A percentile compares a stretch with the other conserved stretches of the same genome.
These are phyloP conservation scores for Cyphellophora europaea DNA, from an alignment of 2,329 filamentous ascomycete species.

Conservation along the genomic window DNA sequence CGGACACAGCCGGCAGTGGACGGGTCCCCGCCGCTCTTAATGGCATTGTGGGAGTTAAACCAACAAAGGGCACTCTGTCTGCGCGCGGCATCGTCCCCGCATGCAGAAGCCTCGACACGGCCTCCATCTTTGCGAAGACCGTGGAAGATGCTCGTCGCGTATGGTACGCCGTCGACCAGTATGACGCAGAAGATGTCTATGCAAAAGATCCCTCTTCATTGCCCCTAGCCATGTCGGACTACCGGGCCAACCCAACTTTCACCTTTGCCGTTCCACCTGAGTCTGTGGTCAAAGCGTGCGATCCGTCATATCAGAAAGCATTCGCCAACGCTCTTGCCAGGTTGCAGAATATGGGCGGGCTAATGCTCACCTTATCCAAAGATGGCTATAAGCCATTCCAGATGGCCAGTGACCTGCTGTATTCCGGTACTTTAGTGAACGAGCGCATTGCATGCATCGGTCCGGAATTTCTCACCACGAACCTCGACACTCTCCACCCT, in stretches of 20 bases:
- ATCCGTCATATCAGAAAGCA: constrained; percentile 28
- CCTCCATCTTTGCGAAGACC: constrained; percentile 31
- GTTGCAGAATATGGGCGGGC: constrained; percentile 33
- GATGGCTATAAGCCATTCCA: constrained; percentile 43
- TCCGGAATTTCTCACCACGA: constrained; percentile 27
- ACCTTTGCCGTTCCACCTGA: constrained; percentile 40
- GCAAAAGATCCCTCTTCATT: constrained; percentile 29
- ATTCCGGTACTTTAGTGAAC: constrained; percentile 48
- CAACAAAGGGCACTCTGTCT: constrained; percentile 20
- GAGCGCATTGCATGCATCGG: constrained; percentile 42
- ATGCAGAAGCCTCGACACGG: constrained; percentile 23
- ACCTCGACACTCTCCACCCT: constrained; percentile 37
- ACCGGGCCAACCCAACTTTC: constrained; percentile 28
- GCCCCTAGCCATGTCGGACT: neutral
- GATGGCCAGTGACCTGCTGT: constrained; percentile 44
- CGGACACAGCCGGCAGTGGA: constrained; percentile 21
- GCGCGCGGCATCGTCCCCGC: neutral
- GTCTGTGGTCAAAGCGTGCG: constrained; percentile 30
- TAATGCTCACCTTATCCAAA: constrained; percentile 22
- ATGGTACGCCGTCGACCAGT: constrained; percentile 39
- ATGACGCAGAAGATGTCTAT: constrained; percentile 43
- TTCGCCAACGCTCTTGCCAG: constrained; percentile 34
- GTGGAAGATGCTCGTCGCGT: constrained; percentile 40
- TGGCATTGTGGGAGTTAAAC: constrained; percentile 20
- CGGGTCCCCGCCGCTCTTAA: constrained; percentile 21